Base-by-base conservation (phyloP, 495 filamentous ascomycete genomes). In the Neurospora pannonica region DNA sequence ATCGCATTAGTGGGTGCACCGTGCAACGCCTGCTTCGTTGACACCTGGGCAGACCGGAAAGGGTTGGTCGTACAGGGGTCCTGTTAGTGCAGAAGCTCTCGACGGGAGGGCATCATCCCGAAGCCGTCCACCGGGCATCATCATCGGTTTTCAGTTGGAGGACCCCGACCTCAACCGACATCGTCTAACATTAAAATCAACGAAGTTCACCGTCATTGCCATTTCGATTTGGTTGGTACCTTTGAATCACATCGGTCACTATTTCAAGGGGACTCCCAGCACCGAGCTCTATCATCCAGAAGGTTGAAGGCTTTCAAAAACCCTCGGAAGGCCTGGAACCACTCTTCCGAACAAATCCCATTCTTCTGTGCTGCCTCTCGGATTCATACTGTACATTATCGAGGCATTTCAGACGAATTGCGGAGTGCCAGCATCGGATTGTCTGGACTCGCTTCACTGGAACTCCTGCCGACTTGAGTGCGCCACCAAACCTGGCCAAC, bases 361-460 rank as follows among this genome's bases (percentile, higher is more conserved):
- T 34, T 67, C 54, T 67, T 67, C 48, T 60, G 4, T 19, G 24
- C 54, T 13, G 54, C 24, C 24, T 62, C 54, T 17, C 54, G 19
- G 15, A 28, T 36, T 9, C 28, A 62, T 60, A 21, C 43, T 8
- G 21, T 54, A 62, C 24, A 34, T 34, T 34, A 34, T 62, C 54
- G 28, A 71, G 39, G 43, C 28, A 39, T 40, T 54, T 43, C 70
- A 37, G 70, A 73, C 78, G 79, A 81, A 81, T 81, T 73, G 67
- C 62, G 75, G 73, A 67, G 15, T 72, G 77, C 77, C 79, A 78
- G 76, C 79, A 71, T 71, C 37, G 42, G 71, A 46, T 72, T 72
- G 60, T 19, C 31, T 69, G 37, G 13, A 31, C 17, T 24, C n/a
- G 28, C n/a, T 34, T 38, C 21, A 24, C 5, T 46, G 46, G 37